These are phyloP conservation scores for Dentipellis fragilis DNA, from an alignment of 768 basidiomycete species.

Conservation along the genomic window DNA sequence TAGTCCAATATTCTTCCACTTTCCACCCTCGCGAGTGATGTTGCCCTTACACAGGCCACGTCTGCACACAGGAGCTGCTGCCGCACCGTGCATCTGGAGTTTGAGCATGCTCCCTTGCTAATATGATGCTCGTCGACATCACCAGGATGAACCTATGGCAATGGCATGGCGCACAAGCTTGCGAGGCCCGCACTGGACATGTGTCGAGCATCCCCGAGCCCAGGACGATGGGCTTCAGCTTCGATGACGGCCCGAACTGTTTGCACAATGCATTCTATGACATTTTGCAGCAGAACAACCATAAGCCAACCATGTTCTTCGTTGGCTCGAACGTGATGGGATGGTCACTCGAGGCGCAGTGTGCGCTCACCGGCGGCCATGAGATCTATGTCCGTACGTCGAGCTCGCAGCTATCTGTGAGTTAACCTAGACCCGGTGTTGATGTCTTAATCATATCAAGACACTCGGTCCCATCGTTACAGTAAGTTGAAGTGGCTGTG, in stretches of 20 bases:
- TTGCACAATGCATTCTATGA: no score
- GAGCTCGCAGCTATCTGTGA: neutral
- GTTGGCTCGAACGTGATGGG: slow-evolving; percentile 50
- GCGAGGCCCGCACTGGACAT: slow-evolving; percentile 35
- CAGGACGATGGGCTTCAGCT: slow-evolving; percentile 45
- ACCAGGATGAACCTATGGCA: slow-evolving; percentile 31
- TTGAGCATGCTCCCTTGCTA: no score
- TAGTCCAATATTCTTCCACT: no score
- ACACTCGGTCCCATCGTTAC: slow-evolving; percentile 48
- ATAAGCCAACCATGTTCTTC: slow-evolving; percentile 57
- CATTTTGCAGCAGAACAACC: slow-evolving; percentile 38
- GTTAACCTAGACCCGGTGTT: no score
- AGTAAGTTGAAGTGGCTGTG: slow-evolving; percentile 15
- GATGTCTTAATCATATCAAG: slow-evolving; percentile 1
- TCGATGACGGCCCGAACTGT: slow-evolving; percentile 60
- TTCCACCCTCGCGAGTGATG: no score
- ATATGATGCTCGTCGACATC: no score
- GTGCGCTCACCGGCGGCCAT: slow-evolving; percentile 45
- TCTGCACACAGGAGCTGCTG: no score
- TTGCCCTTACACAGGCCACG: no score
- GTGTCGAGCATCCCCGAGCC: slow-evolving; percentile 43
- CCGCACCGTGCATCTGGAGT: no score
- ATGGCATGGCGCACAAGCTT: slow-evolving; percentile 39
- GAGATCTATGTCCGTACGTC: slow-evolving; percentile 46
- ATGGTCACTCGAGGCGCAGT: slow-evolving; percentile 46